Conservation (phyloP, 148 eudicot species). For the Rhododendron kiyosumense region DNA sequence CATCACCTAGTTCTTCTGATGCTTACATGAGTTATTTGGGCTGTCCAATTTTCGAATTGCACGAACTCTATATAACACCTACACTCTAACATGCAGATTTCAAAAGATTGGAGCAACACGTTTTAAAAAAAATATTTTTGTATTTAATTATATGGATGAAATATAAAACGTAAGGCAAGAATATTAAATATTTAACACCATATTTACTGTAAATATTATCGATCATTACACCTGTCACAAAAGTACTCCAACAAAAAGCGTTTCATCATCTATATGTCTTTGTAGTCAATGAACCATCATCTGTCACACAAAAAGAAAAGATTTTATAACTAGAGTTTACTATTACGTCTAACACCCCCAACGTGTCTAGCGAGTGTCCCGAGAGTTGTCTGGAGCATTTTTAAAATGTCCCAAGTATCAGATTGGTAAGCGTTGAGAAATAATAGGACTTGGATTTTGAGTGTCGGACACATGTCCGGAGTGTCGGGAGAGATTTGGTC, state of each 20-base stretch:
- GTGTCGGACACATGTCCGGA: background rate
- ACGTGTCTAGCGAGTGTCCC: background rate
- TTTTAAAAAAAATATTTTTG: background rate
- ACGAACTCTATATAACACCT: background rate
- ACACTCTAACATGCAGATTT: background rate
- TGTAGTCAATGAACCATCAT: background rate
- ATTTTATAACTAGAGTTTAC: background rate
- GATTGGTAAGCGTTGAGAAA: background rate
- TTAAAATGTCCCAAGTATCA: background rate
- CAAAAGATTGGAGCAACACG: background rate
- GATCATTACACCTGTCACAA: background rate
- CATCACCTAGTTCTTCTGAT: background rate
- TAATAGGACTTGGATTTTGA: background rate
- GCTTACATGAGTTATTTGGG: background rate
- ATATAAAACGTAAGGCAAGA: background rate
- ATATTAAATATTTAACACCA: background rate
- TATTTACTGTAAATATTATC: background rate
- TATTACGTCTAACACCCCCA: background rate
- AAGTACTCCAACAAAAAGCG: background rate
- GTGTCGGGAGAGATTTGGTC: background rate
- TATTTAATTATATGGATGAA: background rate
- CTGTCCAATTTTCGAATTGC: background rate
- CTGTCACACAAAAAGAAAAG: background rate
- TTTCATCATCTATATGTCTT: background rate
- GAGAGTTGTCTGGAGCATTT: background rate